A percentile compares a stretch with the other conserved stretches of the same genome.
Evolutionary conservation across 108 stramenopile species (phyloP).

Genomic region (Fragilariopsis cylindrus): DNA sequence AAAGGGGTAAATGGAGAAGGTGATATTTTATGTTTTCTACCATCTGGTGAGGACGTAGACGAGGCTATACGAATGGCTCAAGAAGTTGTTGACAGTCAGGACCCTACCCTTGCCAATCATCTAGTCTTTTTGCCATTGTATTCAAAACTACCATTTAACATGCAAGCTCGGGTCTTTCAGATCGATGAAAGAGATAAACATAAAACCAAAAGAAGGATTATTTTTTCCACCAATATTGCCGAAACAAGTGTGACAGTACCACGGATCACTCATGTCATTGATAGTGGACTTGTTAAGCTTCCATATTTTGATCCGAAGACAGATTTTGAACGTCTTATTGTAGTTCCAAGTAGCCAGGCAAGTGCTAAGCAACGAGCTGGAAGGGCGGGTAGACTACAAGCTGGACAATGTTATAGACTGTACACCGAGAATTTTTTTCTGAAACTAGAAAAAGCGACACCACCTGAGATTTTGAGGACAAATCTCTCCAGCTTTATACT

Average conservation of each 20-base stretch:
- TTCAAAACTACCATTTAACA: constrained; percentile 76
- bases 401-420: constrained; percentile 95
- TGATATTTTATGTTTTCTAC: constrained; percentile 93
- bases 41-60: constrained; percentile 94
- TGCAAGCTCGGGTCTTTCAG: constrained; percentile 76
- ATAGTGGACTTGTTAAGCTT: constrained; percentile 94
- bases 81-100: constrained; percentile 43
- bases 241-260: constrained; percentile 95
- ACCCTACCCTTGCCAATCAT: constrained; percentile 12
- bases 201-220: constrained; percentile 49
- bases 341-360: constrained; percentile 78
- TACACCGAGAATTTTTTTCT: constrained; percentile 82
- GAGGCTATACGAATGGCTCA: constrained; percentile 73
- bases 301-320: constrained; percentile 87
- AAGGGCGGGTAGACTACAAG: constrained; percentile 85
- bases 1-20: constrained; percentile 48
- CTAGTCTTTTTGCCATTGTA: constrained; percentile 86
- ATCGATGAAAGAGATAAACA: constrained; percentile 25
- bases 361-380: constrained; percentile 92
- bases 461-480: constrained; percentile 70
- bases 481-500: constrained; percentile 86
- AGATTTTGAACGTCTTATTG: constrained; percentile 78
- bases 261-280: constrained; percentile 89
- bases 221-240: constrained; percentile 92
- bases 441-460: constrained; percentile 43